phyloP scores from a whole-genome alignment of 345 rosid species.

The Garcia nutans region DNA sequence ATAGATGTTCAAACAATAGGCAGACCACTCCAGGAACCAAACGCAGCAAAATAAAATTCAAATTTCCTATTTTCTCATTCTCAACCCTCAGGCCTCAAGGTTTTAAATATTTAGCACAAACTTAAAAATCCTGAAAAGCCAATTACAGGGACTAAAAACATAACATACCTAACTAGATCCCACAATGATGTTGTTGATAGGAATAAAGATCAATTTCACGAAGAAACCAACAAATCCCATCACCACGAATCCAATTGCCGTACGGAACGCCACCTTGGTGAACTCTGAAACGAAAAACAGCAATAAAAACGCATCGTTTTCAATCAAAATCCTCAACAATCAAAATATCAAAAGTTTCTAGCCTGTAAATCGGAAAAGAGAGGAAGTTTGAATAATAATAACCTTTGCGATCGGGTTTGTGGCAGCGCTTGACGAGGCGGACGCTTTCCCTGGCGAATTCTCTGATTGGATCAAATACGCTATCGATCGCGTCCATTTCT shows the following conservation, averaged over 20 bases:
- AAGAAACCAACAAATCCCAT: slow-evolving; percentile 29
- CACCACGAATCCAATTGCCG: slow-evolving; percentile 25
- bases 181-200: slow-evolving; percentile 26
- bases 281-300: slow-evolving; percentile 2
- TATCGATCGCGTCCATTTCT: slow-evolving; percentile 59
- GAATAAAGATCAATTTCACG: slow-evolving; percentile 27
- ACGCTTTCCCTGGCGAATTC: slow-evolving; percentile 71
- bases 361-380: background rate
- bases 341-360: background rate
- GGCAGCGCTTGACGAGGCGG: slow-evolving; percentile 78
- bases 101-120: background rate
- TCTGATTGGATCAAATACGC: slow-evolving; percentile 60
- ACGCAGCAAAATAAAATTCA: too few species aligned
- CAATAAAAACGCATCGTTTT: too few species aligned
- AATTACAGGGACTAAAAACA: background rate
- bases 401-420: slow-evolving; percentile 84
- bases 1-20: background rate
- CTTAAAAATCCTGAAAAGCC: background rate
- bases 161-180: slow-evolving; percentile 1
- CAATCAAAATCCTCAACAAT: background rate
- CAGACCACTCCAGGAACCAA: too few species aligned
- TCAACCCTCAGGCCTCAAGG: background rate
- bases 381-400: background rate
- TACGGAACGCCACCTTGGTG: slow-evolving; percentile 25
- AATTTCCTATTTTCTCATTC: background rate